Evolutionary conservation across 257 asterid genomes (phyloP).

Genomic region (Nemophila menziesii): DNA sequence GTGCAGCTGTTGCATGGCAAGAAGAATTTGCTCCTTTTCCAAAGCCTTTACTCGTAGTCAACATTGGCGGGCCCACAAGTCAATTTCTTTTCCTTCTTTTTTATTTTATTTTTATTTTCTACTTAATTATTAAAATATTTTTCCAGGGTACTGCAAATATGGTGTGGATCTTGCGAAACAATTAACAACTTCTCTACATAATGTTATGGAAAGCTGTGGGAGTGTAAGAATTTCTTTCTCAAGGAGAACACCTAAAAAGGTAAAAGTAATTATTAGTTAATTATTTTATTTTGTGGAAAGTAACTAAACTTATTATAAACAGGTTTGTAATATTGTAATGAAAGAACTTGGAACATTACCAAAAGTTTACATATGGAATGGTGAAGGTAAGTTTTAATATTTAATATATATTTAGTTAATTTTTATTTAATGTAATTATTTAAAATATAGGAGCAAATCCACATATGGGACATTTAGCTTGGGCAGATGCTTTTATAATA

Average conservation of each 20-base stretch:
- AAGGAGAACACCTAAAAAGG: slow-evolving; percentile 90
- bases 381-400: slow-evolving; percentile 51
- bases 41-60: slow-evolving; percentile 83
- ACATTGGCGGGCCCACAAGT: slow-evolving; percentile 95
- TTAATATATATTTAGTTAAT: slow-evolving; percentile 13
- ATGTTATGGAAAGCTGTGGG: slow-evolving; percentile 78
- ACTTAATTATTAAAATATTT: slow-evolving; percentile 7
- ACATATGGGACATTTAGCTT: slow-evolving; percentile 89
- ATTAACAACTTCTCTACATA: slow-evolving; percentile 54
- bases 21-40: slow-evolving; percentile 75
- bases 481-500: slow-evolving; percentile 84
- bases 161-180: slow-evolving; percentile 83
- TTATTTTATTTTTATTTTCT: not conserved
- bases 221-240: slow-evolving; percentile 88
- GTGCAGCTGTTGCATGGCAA: slow-evolving; percentile 83
- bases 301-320: not conserved
- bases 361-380: slow-evolving; percentile 75
- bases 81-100: slow-evolving; percentile 19
- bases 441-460: slow-evolving; percentile 88
- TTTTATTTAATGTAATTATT: slow-evolving; percentile 10
- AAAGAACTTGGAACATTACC: slow-evolving; percentile 76
- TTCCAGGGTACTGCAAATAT: slow-evolving; percentile 74
- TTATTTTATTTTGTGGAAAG: not conserved
- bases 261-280: slow-evolving; percentile 6
- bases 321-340: slow-evolving; percentile 49